Evolutionary conservation across 2,329 filamentous ascomycete species (phyloP), one percentile per base, ranked within the genome.

Genomic region (Penicillium carneum): DNA sequence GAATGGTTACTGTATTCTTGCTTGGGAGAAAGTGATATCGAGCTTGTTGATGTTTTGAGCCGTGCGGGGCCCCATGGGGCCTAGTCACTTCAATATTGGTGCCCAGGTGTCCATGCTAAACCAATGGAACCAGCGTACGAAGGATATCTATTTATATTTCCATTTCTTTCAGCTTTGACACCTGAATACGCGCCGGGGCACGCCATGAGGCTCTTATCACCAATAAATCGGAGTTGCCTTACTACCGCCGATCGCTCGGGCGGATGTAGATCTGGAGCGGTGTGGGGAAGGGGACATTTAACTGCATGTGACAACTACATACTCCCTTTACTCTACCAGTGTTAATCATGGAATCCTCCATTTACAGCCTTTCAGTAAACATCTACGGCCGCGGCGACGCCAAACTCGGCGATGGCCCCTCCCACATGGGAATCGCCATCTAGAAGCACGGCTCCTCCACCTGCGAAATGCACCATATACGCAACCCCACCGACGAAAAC

Each of bases 391-490:
- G 46, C 4, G 46, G 46, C 7, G n/a, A 48, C 4, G 46, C 46
- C n/a, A 48, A 48, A 31, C 46, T 48, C 3, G 29, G 46, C 11
- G 46, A 48, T 4, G 29, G 46, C 3, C 46, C 46, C 11, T 48
- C 46, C 11, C 46, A 48, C 29, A 48, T 48, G 46, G 46, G 46
- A 34, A 14, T 48, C 11, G n/a, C n/a, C 11, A 20, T 48, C 12
- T 48, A 48, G 29, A 34, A 48, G 12, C 3, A 33, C 5, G 45
- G 29, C 26, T 31, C 26, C 26, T 47, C 45, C 18, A 47, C 26
- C 3, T 47, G 45, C 29, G 45, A 47, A 33, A 48, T 48, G 29
- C 46, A 34, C n/a, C 46, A 48, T 48, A 48, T 48, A 33, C 46
- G 46, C n/a, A 48, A 48, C 46, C 46, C 46, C 4, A 48, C 29